Base-by-base conservation (phyloP, 768 basidiomycete genomes). In the Kockovaella imperatae region DNA sequence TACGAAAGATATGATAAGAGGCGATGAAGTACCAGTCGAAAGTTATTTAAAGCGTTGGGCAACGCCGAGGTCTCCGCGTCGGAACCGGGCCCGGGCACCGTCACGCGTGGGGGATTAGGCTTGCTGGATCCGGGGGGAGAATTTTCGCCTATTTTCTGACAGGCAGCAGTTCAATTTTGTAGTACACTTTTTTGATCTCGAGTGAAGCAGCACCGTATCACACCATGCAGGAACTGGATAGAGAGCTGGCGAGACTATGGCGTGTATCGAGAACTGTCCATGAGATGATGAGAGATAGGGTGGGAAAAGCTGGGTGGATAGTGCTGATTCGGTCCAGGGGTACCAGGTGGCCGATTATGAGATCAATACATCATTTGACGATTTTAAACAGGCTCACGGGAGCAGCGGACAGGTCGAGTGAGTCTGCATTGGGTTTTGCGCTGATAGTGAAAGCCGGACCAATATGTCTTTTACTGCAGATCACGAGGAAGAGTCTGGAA, bases 251-350 rank as follows among this genome's bases (percentile, higher is more conserved):
- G 50, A 83, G 82, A 65, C 77, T 97, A 66, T 97, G 90, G 88
- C 85, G 91, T 65, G 90, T 97, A 54, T 89, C 89, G 72, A 76
- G 87, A 62, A 97, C 95, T 41, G 84, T 96, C 35, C 91, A 96
- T 69, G 93, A 99, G 73, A 82, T 99, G 44, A 87, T 91, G 54
- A 81, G 83, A 70, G 93, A 99, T 72, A 81, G 95, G 76, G 95
- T 96, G 53, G 74, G 74, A 24, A 34, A 57, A 49, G 28, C 39
- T 50, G 48, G 38, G 48, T 35, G 41, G 66, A 68, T 68, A 72
- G 55, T 67, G 45, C 38, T 35, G 50, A 29, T 24, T 21, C 30
- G 32, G n/a, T 44, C 34, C 31, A 97, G 95, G 89, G 88, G 42
- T 99, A 87, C 74, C 79, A 81, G 70, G 88, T 99, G 28, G 82